phyloP scores from a whole-genome alignment of 1,284 basidiomycete species.

The Cryptococcus sp. region DNA sequence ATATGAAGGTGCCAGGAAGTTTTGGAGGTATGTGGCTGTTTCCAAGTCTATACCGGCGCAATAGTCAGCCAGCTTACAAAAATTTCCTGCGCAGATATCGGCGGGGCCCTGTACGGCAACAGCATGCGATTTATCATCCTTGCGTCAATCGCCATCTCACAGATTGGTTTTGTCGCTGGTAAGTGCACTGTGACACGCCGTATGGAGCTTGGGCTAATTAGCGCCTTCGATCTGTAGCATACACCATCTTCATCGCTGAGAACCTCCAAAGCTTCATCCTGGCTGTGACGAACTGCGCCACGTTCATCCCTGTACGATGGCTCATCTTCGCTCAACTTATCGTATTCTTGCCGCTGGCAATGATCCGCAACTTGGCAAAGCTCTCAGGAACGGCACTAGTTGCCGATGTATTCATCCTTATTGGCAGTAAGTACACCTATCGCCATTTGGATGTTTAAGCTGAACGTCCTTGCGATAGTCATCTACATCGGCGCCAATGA shows the following conservation, averaged over 20 bases:
- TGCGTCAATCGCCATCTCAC: constrained; percentile 83
- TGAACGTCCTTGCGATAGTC: constrained; percentile 50
- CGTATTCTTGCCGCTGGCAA: constrained; percentile 82
- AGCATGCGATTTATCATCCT: constrained; percentile 92
- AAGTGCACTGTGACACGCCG: constrained; percentile 5
- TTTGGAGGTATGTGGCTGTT: constrained; percentile 72
- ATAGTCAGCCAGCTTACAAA: background rate
- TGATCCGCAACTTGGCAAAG: constrained; percentile 88
- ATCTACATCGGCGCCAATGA: constrained; percentile 85
- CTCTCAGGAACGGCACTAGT: constrained; percentile 88
- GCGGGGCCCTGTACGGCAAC: constrained; percentile 85
- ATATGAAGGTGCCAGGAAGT: constrained; percentile 84
- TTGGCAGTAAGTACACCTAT: constrained; percentile 61
- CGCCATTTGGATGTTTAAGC: background rate
- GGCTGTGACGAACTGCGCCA: constrained; percentile 78
- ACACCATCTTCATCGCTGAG: constrained; percentile 94
- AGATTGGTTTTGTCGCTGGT: constrained; percentile 63
- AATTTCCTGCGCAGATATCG: constrained; percentile 66
- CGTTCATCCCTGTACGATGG: constrained; percentile 68
- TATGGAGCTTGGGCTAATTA: background rate
- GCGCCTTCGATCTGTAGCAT: constrained; percentile 60
- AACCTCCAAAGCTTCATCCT: constrained; percentile 86
- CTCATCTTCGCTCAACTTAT: constrained; percentile 83
- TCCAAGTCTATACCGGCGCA: constrained; percentile 1
- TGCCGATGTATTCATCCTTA: constrained; percentile 93